Evolutionary conservation across 331 rosid species (phyloP), one percentile per base, ranked within the genome.

Genomic region (Rosa hybrid): DNA sequence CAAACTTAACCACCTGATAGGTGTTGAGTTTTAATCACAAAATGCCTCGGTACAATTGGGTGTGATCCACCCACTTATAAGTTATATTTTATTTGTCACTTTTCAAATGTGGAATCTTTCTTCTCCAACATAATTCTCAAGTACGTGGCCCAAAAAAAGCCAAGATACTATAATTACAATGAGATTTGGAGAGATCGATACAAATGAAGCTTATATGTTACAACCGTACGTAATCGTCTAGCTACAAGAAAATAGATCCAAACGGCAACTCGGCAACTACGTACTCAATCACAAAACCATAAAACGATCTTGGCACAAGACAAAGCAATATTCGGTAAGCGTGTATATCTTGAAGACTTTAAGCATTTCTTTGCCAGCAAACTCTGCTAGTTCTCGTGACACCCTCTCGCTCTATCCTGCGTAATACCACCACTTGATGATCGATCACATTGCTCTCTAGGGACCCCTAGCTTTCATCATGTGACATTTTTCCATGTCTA

Each of bases 381-480:
- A 30, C 8, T 39, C 21, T 56, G 46, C 68, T 20, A 21, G 78
- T 39, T 54, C 78, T 20, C 53, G 53, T 75, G 68, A 57, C 78
- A 13, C 54, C 39, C 21, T 16, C 21, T 39, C 13, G 12, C 12
- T 74, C 77, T 45, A 70, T 48, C n/a, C 50, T 70, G 20, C 12
- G 6, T 21, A 12, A 45, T 21, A 21, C 65, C 68, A 60, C 39
- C 68, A 11, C 39, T 10, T 60, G 68, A 50, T 53, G n/a, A 63
- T 25, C 20, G 20, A 63, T 25, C 42, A 63, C 42, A 62, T 62
- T 63, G 68, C 41, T 27, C 42, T 63, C 68, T 12, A 25, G 65
- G 65, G 30, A 12, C 45, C 71, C 20, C 21, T 34, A 0, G 46
- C 21, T 2, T 9, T 21, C 72, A 53, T 53, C 72, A 17, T 63